phyloP scores from a whole-genome alignment of 306 rosid species.

The Cucumis melo region DNA sequence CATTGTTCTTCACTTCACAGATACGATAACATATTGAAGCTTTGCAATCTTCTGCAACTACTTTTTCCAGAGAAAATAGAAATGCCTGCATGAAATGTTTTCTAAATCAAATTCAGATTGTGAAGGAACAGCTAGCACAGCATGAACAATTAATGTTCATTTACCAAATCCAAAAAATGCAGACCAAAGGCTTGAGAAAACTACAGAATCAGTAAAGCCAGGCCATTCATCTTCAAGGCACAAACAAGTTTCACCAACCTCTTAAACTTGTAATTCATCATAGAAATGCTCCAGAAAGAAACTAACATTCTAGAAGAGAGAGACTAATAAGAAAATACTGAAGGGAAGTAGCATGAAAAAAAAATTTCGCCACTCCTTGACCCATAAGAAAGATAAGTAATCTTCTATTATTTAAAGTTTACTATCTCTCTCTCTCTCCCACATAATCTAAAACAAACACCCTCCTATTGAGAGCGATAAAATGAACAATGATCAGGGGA shows the following conservation, averaged over 20 bases:
- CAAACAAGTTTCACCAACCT: not conserved
- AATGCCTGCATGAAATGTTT: conserved; percentile 18
- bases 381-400: not conserved
- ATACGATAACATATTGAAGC: conserved; percentile 8
- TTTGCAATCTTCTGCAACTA: conserved; percentile 17
- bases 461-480: not conserved
- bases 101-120: not conserved
- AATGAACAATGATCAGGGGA: not conserved
- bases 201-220: not conserved
- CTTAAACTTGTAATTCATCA: not conserved
- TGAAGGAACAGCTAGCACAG: not conserved
- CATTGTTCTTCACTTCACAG: conserved; percentile 2
- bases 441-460: not conserved
- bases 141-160: not conserved
- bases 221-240: not conserved
- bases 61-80: conserved; percentile 10
- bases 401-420: not conserved
- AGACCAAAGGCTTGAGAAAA: not conserved
- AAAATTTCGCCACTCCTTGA: too few relatives aligned
- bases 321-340: not conserved
- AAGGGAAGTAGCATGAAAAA: not conserved
- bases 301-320: not conserved
- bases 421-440: not conserved
- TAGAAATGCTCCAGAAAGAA: not conserved
- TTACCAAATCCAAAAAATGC: not conserved